Evolutionary conservation across 164 flowering plant species (phyloP), one percentile per base, ranked within the genome.

Genomic region (Sextonia rubra): DNA sequence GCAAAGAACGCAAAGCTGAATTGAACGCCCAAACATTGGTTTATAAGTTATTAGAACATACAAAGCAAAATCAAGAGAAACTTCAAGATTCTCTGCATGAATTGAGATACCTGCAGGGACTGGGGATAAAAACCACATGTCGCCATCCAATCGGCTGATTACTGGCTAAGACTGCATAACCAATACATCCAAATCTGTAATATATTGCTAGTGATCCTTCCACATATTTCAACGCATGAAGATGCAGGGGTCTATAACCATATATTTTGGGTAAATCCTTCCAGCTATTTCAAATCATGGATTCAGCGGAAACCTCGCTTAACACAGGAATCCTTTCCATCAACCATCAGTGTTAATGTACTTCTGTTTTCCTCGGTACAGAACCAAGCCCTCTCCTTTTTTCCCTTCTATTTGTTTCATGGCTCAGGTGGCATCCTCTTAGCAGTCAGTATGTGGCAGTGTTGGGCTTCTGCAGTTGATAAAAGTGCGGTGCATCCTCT

Each of bases 401-500:
- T 52, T 20, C n/a, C 7, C n/a, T 52, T 52, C 58, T 52, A 37
- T 37, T 52, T 52, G 58, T 26, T 64, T 22, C 23, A 66, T 66
- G 69, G 69, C 69, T 8, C 47, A 66, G 4, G 20, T 32, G 30
- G 52, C 26, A 66, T 20, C 23, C 68, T 30, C 22, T n/a, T 29
- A 56, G 37, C 48, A 68, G 47, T 80, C 76, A 84, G 60, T 67
- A 67, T 64, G 78, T 37, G 58, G 71, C 56, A n/a, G 77, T 56
- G 67, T 73, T 83, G 66, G 61, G 77, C 20, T 69, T 83, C 63
- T 81, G 85, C 14, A 74, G 79, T 78, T 81, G 86, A 83, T 85
- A 92, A 71, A 88, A 92, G 69, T 94, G 90, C 12, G 98, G 97
- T 27, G 97, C 97, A 17, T 82, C 89, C 81, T 96, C 98, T 60